Evolutionary conservation across 106 monocot species (phyloP).

Genomic region (Dendrobium nobile): DNA sequence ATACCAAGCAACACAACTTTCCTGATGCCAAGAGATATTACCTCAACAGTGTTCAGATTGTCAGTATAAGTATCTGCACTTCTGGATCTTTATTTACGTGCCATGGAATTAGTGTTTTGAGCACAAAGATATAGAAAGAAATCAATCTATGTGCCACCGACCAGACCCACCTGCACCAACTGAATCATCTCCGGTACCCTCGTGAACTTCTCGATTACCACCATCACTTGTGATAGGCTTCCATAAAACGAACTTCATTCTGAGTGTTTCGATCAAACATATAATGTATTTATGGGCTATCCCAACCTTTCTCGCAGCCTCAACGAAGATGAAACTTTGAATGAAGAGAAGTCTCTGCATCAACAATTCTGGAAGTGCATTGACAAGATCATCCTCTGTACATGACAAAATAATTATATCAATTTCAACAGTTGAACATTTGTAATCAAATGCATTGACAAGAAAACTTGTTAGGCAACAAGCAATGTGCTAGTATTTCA

Average conservation of each 20-base stretch:
- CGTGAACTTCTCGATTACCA: background rate
- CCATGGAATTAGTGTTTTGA: conserved; percentile 50
- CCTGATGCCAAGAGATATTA: conserved; percentile 46
- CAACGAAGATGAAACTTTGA: background rate
- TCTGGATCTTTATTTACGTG: conserved; percentile 34
- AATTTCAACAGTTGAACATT: background rate
- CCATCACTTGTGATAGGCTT: background rate
- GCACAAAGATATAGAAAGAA: background rate
- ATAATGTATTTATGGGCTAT: background rate
- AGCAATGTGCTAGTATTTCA: conserved; percentile 1
- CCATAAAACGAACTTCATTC: background rate
- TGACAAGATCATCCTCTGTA: background rate
- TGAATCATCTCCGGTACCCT: conserved; percentile 8
- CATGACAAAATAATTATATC: background rate
- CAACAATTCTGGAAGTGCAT: background rate
- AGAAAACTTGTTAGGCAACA: background rate
- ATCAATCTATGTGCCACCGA: background rate
- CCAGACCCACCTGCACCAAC: background rate
- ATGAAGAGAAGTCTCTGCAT: background rate
- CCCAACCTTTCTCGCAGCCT: background rate
- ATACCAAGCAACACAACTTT: conserved; percentile 48
- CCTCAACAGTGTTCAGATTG: conserved; percentile 38
- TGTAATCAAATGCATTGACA: background rate
- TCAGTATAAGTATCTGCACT: conserved; percentile 25
- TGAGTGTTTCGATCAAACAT: background rate